Evolutionary conservation across 768 basidiomycete species (phyloP), one percentile per base, ranked within the genome.

Genomic region (Mycena latifolia): DNA sequence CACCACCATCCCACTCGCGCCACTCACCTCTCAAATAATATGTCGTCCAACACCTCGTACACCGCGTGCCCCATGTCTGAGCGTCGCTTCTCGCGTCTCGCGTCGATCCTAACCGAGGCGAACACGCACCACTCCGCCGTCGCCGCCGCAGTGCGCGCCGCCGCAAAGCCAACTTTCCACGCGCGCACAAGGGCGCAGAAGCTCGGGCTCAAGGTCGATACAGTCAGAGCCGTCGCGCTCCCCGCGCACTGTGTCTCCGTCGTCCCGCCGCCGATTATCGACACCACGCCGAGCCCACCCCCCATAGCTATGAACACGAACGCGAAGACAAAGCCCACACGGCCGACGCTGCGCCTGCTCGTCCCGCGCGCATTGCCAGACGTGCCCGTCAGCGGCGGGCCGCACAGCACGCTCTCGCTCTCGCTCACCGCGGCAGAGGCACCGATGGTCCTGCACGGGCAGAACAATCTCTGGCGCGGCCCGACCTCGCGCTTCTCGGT

Each of bases 131-230:
- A 84, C 73, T 45, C 69, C 33, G 69, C 65, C 22, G 73, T 85
- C 58, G 85, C 86, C 3, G 72, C 73, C 33, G 71, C 73, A 41
- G 72, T 78, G 27, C 85, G 86, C 53, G 69, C 67, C 25, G 63
- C 76, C 25, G 63, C 76, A 4, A 73, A 76, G 7, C 74, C 78
- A 18, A 84, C 84, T 0, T 68, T 79, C 65, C 85, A 84, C 69
- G 88, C 88, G 12, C 83, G 81, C 59, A 79, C 73, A n/a, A 83
- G 77, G 27, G 88, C 88, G 5, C 69, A 64, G 15, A 63, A 64
- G 17, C 79, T 84, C n/a, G 79, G 82, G 29, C 84, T 89, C 35
- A 69, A 63, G 8, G 76, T 90, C 52, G 78, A 85, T 74, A 80
- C 83, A 27, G 67, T 72, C 18, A 77, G 73, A 27, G 86, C 88